phyloP scores from a whole-genome alignment of 1,284 basidiomycete species.

The Ustilago hordei region DNA sequence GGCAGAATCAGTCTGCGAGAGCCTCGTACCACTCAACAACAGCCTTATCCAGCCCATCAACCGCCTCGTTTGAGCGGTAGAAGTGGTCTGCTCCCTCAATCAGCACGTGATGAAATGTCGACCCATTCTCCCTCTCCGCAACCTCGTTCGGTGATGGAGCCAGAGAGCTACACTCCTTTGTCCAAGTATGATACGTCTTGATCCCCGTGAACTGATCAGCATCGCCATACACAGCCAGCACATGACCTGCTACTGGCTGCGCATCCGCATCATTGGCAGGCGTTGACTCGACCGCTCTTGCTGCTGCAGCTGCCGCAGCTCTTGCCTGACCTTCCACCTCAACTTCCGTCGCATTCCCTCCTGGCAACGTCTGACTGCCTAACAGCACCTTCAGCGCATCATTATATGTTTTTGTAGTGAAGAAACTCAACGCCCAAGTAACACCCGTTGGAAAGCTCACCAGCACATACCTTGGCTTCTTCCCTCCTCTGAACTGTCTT shows the following conservation, averaged over 20 bases:
- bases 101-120: constrained; percentile 39
- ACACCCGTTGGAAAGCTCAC: constrained; percentile 53
- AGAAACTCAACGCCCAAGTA: constrained; percentile 52
- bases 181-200: constrained; percentile 38
- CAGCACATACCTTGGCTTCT: constrained; percentile 41
- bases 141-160: constrained; percentile 14
- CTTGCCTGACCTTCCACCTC: constrained; percentile 9
- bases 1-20: constrained; percentile 15
- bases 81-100: constrained; percentile 48
- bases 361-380: constrained; percentile 3
- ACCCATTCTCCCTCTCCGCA: constrained; percentile 6
- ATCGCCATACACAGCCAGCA: constrained; percentile 43
- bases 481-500: constrained; percentile 30
- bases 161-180: constrained; percentile 12
- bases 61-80: constrained; percentile 22
- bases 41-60: constrained; percentile 30
- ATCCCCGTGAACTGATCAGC: constrained; percentile 48
- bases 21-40: constrained; percentile 35
- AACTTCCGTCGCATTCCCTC: not conserved
- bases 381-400: constrained; percentile 33
- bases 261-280: constrained; percentile 25
- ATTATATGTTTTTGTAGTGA: constrained; percentile 27
- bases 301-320: constrained; percentile 18
- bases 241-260: constrained; percentile 33
- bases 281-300: constrained; percentile 17